Evolutionary conservation across 306 rosid genomes (phyloP).

Genomic region (Cicer cuneatum): DNA sequence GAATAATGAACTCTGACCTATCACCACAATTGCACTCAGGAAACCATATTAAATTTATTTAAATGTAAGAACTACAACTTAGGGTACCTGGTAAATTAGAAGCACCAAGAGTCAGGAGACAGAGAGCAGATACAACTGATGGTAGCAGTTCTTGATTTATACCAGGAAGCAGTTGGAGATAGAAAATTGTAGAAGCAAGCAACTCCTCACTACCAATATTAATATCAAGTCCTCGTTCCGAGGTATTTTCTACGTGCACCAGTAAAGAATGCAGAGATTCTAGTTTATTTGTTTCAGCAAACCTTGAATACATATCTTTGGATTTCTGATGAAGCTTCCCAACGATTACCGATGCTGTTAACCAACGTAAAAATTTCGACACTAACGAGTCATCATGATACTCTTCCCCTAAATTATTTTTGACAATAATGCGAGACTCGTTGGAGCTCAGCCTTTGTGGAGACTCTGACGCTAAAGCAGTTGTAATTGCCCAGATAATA

Average conservation of each 20-base stretch:
- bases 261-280: slow-evolving; percentile 63
- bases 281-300: slow-evolving; percentile 40
- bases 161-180: slow-evolving; percentile 68
- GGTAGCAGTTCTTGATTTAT: slow-evolving; percentile 58
- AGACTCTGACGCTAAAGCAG: slow-evolving; percentile 64
- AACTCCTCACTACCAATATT: slow-evolving; percentile 57
- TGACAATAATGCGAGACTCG: slow-evolving; percentile 45
- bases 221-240: slow-evolving; percentile 47
- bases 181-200: slow-evolving; percentile 69
- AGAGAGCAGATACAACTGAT: slow-evolving; percentile 73
- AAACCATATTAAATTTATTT: slow-evolving; percentile 28
- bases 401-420: slow-evolving; percentile 46
- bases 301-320: slow-evolving; percentile 42
- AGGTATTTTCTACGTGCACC: slow-evolving; percentile 48
- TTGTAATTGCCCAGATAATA: slow-evolving; percentile 70
- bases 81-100: slow-evolving; percentile 61
- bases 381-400: slow-evolving; percentile 53
- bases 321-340: slow-evolving; percentile 62
- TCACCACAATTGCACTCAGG: slow-evolving; percentile 12
- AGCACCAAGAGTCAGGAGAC: slow-evolving; percentile 61
- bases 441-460: slow-evolving; percentile 45
- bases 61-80: slow-evolving; percentile 20
- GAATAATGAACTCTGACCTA: slow-evolving; percentile 21
- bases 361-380: slow-evolving; percentile 74
- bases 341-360: slow-evolving; percentile 71